A percentile compares a stretch with the other conserved stretches of the same genome.
These are phyloP conservation scores for Cymodocea nodosa DNA, from an alignment of 116 monocot genomes.

Conservation along the genomic window DNA sequence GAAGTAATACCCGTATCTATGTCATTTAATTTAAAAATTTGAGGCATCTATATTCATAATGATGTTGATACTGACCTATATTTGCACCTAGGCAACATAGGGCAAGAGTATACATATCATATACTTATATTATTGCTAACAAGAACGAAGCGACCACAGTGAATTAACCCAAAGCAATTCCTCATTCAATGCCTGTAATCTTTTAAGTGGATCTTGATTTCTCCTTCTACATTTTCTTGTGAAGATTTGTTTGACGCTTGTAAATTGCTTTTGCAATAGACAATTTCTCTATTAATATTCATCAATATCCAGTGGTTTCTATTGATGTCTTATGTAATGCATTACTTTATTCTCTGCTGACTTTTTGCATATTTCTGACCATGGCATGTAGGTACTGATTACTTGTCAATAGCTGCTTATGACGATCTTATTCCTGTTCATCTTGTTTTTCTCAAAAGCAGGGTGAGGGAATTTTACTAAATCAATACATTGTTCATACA, in stretches of 20 bases:
- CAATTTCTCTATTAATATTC: background rate
- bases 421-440: constrained; percentile 72
- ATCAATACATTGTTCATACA: background rate
- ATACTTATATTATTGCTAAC: no score
- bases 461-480: constrained; percentile 22
- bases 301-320: background rate
- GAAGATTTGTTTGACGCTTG: background rate
- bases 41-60: no score
- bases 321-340: background rate
- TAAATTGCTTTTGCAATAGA: background rate
- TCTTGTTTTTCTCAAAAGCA: constrained; percentile 65
- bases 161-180: no score
- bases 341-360: background rate
- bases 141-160: no score
- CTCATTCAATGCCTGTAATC: no score
- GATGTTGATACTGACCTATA: no score
- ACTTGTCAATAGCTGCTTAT: constrained; percentile 74
- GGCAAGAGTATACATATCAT: no score
- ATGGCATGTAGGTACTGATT: constrained; percentile 50
- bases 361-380: background rate
- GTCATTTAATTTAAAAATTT: no score
- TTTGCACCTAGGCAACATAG: no score
- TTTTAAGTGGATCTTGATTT: no score
- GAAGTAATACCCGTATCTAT: no score
- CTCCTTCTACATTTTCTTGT: background rate